Conservation (phyloP, 805 yeast genomes). For the Lipomyces kockii region DNA sequence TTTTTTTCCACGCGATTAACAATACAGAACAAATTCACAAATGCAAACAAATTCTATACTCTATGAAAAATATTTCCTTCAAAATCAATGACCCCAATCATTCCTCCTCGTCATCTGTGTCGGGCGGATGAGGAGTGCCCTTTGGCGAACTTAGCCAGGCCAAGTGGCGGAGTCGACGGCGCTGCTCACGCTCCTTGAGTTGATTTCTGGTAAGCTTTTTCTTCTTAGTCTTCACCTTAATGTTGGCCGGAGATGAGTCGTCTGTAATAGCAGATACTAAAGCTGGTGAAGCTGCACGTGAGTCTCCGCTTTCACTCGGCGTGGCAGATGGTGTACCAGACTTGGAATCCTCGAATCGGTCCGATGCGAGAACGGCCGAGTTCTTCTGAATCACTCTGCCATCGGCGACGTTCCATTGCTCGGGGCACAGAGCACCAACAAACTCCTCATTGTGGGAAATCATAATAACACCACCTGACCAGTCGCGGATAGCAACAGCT, state of each 20-base stretch:
- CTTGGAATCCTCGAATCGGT: constrained; percentile 79
- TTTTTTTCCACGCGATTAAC: neutral
- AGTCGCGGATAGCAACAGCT: constrained; percentile 96
- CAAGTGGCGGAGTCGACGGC: constrained; percentile 90
- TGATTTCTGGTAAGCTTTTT: constrained; percentile 98
- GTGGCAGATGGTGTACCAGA: constrained; percentile 53
- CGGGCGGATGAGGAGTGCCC: constrained; percentile 95
- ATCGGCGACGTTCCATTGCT: constrained; percentile 96
- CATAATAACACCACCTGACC: constrained; percentile 98
- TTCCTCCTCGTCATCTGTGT: constrained; percentile 89
- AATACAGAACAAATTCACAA: neutral
- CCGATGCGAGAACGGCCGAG: constrained; percentile 69
- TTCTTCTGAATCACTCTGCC: constrained; percentile 89
- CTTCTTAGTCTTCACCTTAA: constrained; percentile 89
- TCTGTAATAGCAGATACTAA: constrained; percentile 47
- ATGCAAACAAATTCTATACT: neutral
- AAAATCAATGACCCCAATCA: neutral
- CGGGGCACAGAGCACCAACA: constrained; percentile 97
- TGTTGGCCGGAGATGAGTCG: constrained; percentile 93
- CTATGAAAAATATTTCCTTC: neutral
- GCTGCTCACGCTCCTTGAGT: constrained; percentile 84
- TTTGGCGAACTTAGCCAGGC: constrained; percentile 96
- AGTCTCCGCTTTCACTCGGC: constrained; percentile 42
- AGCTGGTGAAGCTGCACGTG: constrained; percentile 37
- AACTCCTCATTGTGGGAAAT: constrained; percentile 97